Evolutionary conservation across 768 basidiomycete species (phyloP), one percentile per base, ranked within the genome.

Genomic region (Boletus huronensis): DNA sequence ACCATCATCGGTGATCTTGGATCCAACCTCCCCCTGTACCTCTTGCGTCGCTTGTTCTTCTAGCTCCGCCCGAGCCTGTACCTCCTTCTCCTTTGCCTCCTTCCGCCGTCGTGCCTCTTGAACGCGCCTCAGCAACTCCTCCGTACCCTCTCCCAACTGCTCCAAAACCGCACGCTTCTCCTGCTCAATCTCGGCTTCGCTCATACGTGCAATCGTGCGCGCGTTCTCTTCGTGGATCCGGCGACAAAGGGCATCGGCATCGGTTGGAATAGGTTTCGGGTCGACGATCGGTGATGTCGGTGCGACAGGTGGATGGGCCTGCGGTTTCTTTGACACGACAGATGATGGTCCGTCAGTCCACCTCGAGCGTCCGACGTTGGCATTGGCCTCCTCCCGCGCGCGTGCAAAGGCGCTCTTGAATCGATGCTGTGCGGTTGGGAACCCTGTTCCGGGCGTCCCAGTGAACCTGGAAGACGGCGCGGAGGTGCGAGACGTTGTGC

Each of bases 171-270:
- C 82, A 48, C 72, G 71, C 41, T 76, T 75, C 67, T 88, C 91
- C 48, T 79, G 69, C 57, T 85, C 82, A 10, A 84, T 76, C 66
- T 94, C 88, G 16, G 82, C 82, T 11, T 81, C 79, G 3, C 79
- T 77, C 93, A 95, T 95, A 1, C 63, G 68, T 17, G 80, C 81
- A 2, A 95, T 79, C 28, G 72, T 70, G 11, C 72, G 69, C 53
- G 79, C 76, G 58, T 95, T 94, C 63, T 92, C 88, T 51, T 76
- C 75, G 60, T 81, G 83, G 50, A 85, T 80, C 61, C 82, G 82
- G 10, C 70, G 71, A 52, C 81, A 74, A 79, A 86, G 84, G 45
- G 74, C 72, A 57, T 66, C 57, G 1, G 74, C 68, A 1, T 67
- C 34, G 17, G 64, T 62, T 11, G 58, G 64, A 25, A 63, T 57